Percentiles rank a stretch among this genome's conserved stretches.
Evolutionary conservation across 257 asterid species (phyloP).

Genomic region (Ehretia macrophylla): DNA sequence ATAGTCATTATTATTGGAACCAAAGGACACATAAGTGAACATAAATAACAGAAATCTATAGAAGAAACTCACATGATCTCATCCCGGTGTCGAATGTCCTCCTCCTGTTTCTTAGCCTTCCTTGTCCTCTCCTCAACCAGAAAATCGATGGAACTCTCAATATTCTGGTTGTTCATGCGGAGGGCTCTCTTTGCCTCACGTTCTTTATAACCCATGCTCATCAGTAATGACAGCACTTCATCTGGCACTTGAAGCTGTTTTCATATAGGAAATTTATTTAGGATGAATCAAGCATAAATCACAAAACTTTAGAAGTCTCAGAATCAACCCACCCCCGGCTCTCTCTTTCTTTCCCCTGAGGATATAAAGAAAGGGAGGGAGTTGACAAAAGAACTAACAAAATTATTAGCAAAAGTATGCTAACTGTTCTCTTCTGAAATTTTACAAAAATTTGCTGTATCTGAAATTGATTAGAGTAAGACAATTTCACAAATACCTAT

Average conservation of each 20-base stretch:
- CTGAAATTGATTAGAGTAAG: too few relatives aligned
- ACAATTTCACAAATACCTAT: too few relatives aligned
- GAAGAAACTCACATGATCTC: slow-evolving; percentile 52
- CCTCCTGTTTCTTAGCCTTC: slow-evolving; percentile 49
- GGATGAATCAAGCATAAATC: neutral
- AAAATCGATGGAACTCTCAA: slow-evolving; percentile 73
- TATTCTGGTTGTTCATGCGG: slow-evolving; percentile 77
- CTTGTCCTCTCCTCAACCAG: slow-evolving; percentile 66
- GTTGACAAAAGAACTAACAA: too few relatives aligned
- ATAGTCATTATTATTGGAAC: neutral
- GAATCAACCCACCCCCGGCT: neutral
- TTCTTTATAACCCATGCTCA: slow-evolving; percentile 85
- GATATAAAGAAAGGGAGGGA: too few relatives aligned
- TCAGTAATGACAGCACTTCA: slow-evolving; percentile 59
- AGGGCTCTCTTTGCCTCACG: slow-evolving; percentile 85
- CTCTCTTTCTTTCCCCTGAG: too few relatives aligned
- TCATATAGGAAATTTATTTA: neutral
- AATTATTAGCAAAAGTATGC: too few relatives aligned
- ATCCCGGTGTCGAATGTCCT: slow-evolving; percentile 44
- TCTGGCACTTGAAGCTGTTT: slow-evolving; percentile 92
- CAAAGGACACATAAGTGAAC: slow-evolving; percentile 15
- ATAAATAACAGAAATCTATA: neutral
- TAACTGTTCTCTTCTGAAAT: too few relatives aligned
- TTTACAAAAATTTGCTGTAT: too few relatives aligned
- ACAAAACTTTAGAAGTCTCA: neutral